phyloP scores from a whole-genome alignment of 202 grass and related monocot species.

The Alloteropsis angusta region DNA sequence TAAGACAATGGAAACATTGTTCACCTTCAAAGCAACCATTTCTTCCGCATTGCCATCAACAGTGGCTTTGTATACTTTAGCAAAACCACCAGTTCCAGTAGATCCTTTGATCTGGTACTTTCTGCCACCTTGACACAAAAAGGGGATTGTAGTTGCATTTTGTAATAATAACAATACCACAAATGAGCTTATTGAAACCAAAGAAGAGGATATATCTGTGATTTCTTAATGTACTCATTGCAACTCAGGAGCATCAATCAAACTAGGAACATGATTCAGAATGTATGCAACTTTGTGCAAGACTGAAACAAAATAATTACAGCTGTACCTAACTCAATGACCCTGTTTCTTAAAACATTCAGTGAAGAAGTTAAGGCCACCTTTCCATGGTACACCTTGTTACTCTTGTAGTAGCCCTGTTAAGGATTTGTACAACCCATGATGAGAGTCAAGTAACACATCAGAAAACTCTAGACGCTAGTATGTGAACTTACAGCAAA shows the following conservation, averaged over 20 bases:
- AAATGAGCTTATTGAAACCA: not conserved
- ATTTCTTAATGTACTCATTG: not conserved
- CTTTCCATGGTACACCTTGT: constrained; percentile 70
- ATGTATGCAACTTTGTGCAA: constrained; percentile 7
- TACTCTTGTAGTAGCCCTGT: constrained; percentile 78
- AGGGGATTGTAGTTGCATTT: constrained; percentile 24
- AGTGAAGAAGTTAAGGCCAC: constrained; percentile 57
- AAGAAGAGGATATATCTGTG: not conserved
- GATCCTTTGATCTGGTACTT: constrained; percentile 91
- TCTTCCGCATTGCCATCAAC: constrained; percentile 65
- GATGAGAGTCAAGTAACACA: constrained; percentile 2
- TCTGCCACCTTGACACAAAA: constrained; percentile 39
- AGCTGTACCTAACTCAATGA: constrained; percentile 74
- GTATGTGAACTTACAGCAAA: constrained; percentile 39
- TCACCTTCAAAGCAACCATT: constrained; percentile 80
- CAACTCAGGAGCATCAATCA: not conserved
- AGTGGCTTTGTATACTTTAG: constrained; percentile 73
- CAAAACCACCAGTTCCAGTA: constrained; percentile 73
- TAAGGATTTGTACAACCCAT: constrained; percentile 19
- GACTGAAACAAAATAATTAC: constrained; percentile 8
- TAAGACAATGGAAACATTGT: constrained; percentile 11
- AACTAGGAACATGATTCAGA: not conserved
- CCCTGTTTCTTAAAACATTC: constrained; percentile 63
- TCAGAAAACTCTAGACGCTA: not conserved
- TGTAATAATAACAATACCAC: not conserved